These are phyloP conservation scores for Terfezia claveryi DNA, from an alignment of 495 filamentous ascomycete genomes.

Conservation along the genomic window DNA sequence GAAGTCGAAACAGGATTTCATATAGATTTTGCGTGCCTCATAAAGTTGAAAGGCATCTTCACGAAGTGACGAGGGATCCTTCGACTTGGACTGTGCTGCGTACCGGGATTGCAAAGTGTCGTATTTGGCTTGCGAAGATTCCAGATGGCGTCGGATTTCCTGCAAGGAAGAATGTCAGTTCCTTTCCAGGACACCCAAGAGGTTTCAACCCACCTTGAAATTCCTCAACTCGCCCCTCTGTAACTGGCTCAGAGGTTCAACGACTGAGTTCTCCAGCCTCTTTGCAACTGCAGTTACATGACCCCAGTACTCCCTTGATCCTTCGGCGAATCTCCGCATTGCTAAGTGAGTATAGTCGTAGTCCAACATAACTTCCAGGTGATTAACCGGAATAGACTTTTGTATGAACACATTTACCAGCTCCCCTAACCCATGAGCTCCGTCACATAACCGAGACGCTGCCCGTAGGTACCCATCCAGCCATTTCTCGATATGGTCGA, in stretches of 20 bases:
- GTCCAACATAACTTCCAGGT: slow-evolving; percentile 65
- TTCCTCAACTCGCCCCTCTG: slow-evolving; percentile 46
- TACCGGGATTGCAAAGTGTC: slow-evolving; percentile 64
- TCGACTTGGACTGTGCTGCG: slow-evolving; percentile 65
- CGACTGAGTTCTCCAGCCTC: slow-evolving; percentile 49
- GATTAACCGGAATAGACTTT: slow-evolving; percentile 39
- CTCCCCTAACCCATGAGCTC: slow-evolving; percentile 46
- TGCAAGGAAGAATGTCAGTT: slow-evolving; percentile 19
- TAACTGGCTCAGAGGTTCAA: slow-evolving; percentile 63
- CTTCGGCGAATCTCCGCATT: slow-evolving; percentile 62
- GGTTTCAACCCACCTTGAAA: slow-evolving; percentile 32
- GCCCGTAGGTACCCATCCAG: slow-evolving; percentile 66
- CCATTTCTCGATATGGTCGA: slow-evolving; percentile 83
- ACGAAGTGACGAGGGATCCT: slow-evolving; percentile 69
- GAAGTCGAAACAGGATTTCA: slow-evolving; percentile 84
- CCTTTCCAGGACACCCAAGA: background rate
- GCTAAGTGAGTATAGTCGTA: slow-evolving; percentile 86
- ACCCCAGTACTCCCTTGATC: slow-evolving; percentile 65
- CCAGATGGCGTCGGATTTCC: slow-evolving; percentile 52
- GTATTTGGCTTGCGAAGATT: slow-evolving; percentile 60
- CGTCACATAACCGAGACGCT: slow-evolving; percentile 52
- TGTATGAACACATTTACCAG: slow-evolving; percentile 50
- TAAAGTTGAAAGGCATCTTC: slow-evolving; percentile 95
- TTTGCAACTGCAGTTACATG: slow-evolving; percentile 46
- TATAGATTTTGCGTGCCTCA: slow-evolving; percentile 74